These are phyloP conservation scores for Argentina anserina DNA, from an alignment of 306 rosid species.

Conservation along the genomic window DNA sequence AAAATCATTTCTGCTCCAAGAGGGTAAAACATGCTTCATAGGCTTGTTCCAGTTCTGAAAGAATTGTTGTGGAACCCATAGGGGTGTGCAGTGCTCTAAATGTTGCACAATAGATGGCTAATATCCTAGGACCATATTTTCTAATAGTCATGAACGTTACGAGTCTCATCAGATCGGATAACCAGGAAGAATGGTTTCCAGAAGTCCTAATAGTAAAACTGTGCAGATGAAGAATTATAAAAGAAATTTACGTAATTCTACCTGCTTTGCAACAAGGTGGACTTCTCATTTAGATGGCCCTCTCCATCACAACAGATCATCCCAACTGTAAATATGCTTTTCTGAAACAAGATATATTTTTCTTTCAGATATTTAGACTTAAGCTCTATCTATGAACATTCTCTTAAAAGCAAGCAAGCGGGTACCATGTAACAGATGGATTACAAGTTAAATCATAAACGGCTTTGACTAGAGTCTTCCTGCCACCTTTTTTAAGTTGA, in stretches of 20 bases:
- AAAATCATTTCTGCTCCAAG: neutral
- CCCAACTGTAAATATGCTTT: conserved; percentile 78
- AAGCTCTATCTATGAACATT: neutral
- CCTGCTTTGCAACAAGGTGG: conserved; percentile 90
- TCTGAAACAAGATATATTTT: conserved; percentile 44
- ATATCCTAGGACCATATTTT: neutral
- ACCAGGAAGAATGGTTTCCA: neutral
- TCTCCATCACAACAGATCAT: conserved; percentile 89
- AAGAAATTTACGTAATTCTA: conserved; percentile 22
- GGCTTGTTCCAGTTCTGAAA: neutral
- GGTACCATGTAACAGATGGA: neutral
- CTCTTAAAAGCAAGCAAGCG: conserved; percentile 7
- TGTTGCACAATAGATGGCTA: neutral
- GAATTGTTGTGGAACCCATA: neutral
- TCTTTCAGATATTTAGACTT: conserved; percentile 22
- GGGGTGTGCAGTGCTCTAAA: neutral
- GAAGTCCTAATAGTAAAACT: neutral
- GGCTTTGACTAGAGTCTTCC: conserved; percentile 9
- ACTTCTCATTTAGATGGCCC: conserved; percentile 86
- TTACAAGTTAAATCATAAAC: neutral
- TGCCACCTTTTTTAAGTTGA: neutral
- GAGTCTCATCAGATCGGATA: neutral
- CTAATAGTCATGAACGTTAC: neutral
- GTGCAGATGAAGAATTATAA: neutral
- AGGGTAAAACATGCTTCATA: neutral